These are phyloP conservation scores for Hemileccinum rubropunctum DNA, from an alignment of 768 basidiomycete genomes.

Conservation along the genomic window DNA sequence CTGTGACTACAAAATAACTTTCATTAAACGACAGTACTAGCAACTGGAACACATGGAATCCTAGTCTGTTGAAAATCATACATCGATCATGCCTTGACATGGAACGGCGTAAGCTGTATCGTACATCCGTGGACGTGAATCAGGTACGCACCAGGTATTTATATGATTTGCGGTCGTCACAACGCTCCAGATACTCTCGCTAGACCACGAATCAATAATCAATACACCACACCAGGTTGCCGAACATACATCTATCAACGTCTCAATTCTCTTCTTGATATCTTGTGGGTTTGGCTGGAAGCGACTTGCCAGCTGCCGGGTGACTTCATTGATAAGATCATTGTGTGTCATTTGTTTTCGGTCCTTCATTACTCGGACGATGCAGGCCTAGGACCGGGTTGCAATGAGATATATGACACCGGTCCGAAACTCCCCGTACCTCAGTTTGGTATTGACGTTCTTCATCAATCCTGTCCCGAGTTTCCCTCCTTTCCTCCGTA, in stretches of 20 bases:
- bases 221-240: not conserved
- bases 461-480: slow-evolving; percentile 86
- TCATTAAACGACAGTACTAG: no score
- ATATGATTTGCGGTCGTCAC: slow-evolving; percentile 85
- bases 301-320: slow-evolving; percentile 75
- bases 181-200: slow-evolving; percentile 94
- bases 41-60: not conserved
- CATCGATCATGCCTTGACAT: slow-evolving; percentile 27
- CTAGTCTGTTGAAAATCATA: no score
- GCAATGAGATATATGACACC: slow-evolving; percentile 2
- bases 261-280: slow-evolving; percentile 94
- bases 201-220: slow-evolving; percentile 29
- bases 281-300: slow-evolving; percentile 83
- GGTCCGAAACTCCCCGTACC: slow-evolving; percentile 40
- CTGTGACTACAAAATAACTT: not conserved
- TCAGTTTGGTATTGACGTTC: slow-evolving; percentile 88
- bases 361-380: slow-evolving; percentile 97
- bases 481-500: slow-evolving; percentile 85
- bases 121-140: not conserved
- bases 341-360: slow-evolving; percentile 86
- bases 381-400: slow-evolving; percentile 72
- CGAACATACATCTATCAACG: slow-evolving; percentile 78
- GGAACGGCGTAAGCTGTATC: slow-evolving; percentile 1
- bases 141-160: slow-evolving; percentile 58
- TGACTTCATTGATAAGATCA: slow-evolving; percentile 88